Base-by-base conservation (phyloP, 306 rosid genomes). In the Erythrophleum fordii region DNA sequence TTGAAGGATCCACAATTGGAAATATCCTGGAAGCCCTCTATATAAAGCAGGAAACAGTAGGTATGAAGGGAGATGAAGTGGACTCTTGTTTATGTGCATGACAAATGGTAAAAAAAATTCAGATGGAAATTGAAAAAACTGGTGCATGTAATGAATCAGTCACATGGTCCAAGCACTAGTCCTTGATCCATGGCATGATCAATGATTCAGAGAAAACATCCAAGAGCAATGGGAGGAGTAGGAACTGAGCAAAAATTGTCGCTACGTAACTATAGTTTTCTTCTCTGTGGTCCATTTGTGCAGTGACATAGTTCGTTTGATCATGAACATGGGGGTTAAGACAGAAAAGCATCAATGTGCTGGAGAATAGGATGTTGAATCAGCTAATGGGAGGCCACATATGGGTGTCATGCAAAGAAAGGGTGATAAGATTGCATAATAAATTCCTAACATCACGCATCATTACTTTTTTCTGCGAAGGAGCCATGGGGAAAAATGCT, bases 211-310 rank as follows among this genome's bases (percentile, higher is more conserved):
- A 62, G 84, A 17, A 84, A 78, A 83, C 56, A 35, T 74, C 77
- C 79, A 87, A 82, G 76, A 83, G 84, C 70, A 83, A 88, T 60
- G 41, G 62, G 62, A 31, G 74, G 41, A 76, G 75, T 42, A 29
- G 61, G 20, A 51, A 76, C 62, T 34, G 76, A 56, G 65, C 72
- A 28, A 56, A 56, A 62, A 46, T 83, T 86, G 85, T 86, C 90
- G 49, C 56, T n/a, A 44, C 49, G 75, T 56, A 77, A 71, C 66
- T 39, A 73, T 42, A 39, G 59, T 84, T 87, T 74, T 77, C 71
- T 68, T 80, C 67, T n/a, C 46, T 64, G 78, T 80, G 88, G 91
- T 82, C 91, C 86, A 87, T 71, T 22, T n/a, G 13, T 42, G 76
- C 58, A 48, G 77, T 79, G 69, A 4, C 26, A 73, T 64, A 46